phyloP scores from a whole-genome alignment of 1,284 basidiomycete genomes.

The Butyriboletus appendiculatus region DNA sequence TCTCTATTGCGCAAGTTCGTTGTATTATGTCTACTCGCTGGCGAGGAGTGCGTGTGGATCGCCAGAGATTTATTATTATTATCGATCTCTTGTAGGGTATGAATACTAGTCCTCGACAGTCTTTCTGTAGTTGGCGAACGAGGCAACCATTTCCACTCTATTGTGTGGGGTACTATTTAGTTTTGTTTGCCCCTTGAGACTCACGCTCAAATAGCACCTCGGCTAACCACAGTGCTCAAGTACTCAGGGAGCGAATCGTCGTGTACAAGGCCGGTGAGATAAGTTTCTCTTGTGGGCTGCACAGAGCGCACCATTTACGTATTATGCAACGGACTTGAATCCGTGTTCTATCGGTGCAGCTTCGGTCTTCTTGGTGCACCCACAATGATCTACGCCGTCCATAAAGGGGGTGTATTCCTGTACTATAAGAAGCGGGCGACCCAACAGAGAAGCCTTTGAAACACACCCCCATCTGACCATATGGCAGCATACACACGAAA shows the following conservation, averaged over 20 bases:
- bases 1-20: not conserved
- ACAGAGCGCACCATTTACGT: too few relatives aligned
- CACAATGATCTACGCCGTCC: constrained; percentile 8
- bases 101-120: not conserved
- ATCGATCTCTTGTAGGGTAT: constrained; percentile 25
- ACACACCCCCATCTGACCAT: not conserved
- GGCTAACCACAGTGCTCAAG: too few relatives aligned
- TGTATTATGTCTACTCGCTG: constrained; percentile 20
- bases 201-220: too few relatives aligned
- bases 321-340: too few relatives aligned
- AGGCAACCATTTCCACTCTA: not conserved
- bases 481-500: constrained; percentile 26
- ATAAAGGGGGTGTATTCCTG: not conserved
- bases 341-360: too few relatives aligned
- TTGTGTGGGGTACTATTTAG: too few relatives aligned
- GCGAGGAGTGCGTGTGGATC: constrained; percentile 14
- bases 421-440: not conserved
- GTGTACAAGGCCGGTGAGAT: too few relatives aligned
- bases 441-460: not conserved
- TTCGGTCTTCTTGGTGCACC: not conserved
- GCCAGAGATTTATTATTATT: constrained; percentile 20
- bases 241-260: too few relatives aligned
- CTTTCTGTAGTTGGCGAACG: not conserved
- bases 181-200: too few relatives aligned
- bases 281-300: too few relatives aligned